phyloP scores from a whole-genome alignment of 2,329 filamentous ascomycete species.

The Ploettnerulaceae sp. region DNA sequence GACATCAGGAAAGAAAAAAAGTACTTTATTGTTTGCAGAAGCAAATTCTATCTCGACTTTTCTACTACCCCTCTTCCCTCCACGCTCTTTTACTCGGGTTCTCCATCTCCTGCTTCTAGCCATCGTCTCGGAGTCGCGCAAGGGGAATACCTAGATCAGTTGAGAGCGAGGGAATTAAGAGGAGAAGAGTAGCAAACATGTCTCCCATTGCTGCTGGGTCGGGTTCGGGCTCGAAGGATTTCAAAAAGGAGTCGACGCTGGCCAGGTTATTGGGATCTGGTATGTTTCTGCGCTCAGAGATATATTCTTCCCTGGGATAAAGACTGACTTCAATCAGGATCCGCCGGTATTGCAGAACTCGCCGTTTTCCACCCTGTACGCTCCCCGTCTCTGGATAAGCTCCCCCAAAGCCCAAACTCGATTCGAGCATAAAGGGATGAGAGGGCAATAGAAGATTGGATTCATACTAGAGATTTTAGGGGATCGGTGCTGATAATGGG shows the following conservation, averaged over 20 bases:
- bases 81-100: background rate
- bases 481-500: background rate
- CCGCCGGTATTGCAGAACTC: slow-evolving; percentile 87
- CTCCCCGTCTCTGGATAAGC: slow-evolving; percentile 8
- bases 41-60: background rate
- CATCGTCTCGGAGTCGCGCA: too few relatives aligned
- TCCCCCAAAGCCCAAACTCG: background rate
- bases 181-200: slow-evolving; percentile 9
- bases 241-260: slow-evolving; percentile 81
- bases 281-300: slow-evolving; percentile 47
- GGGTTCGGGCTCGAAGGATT: slow-evolving; percentile 42
- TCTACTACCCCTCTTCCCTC: too few relatives aligned
- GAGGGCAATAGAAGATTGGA: slow-evolving; percentile 10
- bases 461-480: background rate
- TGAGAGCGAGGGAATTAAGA: background rate
- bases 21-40: background rate
- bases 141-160: background rate
- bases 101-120: too few relatives aligned
- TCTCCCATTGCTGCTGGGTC: slow-evolving; percentile 32
- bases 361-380: slow-evolving; percentile 86
- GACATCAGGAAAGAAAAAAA: background rate
- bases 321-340: slow-evolving; percentile 51
- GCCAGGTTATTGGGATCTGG: slow-evolving; percentile 90
- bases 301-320: background rate
- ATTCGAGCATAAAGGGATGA: background rate